Evolutionary conservation across 257 asterid species (phyloP).

Genomic region (Leonotis leonurus): DNA sequence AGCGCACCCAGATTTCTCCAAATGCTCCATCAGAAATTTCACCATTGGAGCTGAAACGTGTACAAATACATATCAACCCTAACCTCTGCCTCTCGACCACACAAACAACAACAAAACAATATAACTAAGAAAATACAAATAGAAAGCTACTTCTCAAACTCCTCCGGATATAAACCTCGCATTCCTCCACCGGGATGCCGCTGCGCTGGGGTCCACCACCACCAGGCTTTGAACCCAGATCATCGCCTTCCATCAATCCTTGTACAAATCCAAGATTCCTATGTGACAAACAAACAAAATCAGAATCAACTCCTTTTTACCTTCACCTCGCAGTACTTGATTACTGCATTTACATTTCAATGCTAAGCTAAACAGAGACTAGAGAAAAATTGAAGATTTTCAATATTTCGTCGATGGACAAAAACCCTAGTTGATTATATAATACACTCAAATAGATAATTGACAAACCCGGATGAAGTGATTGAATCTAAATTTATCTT

Average conservation of each 20-base stretch:
- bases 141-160: constrained; percentile 30
- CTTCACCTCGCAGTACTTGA: no score
- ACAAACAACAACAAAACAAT: not conserved
- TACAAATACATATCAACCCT: not conserved
- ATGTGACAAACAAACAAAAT: no score
- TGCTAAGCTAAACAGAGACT: no score
- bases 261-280: no score
- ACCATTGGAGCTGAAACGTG: constrained; percentile 62
- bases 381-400: no score
- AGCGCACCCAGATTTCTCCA: constrained; percentile 73
- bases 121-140: not conserved
- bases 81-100: constrained; percentile 5
- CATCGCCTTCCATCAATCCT: constrained; percentile 7
- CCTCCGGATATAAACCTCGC: not conserved
- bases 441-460: no score
- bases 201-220: not conserved
- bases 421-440: no score
- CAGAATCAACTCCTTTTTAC: no score
- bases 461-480: no score
- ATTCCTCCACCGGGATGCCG: not conserved
- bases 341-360: no score
- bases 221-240: not conserved
- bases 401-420: no score
- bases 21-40: constrained; percentile 56
- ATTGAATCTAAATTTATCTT: no score